Percentiles rank a stretch among this genome's conserved stretches.
Conservation (phyloP, 1,139 yeast species). For the Pichia sp. region DNA sequence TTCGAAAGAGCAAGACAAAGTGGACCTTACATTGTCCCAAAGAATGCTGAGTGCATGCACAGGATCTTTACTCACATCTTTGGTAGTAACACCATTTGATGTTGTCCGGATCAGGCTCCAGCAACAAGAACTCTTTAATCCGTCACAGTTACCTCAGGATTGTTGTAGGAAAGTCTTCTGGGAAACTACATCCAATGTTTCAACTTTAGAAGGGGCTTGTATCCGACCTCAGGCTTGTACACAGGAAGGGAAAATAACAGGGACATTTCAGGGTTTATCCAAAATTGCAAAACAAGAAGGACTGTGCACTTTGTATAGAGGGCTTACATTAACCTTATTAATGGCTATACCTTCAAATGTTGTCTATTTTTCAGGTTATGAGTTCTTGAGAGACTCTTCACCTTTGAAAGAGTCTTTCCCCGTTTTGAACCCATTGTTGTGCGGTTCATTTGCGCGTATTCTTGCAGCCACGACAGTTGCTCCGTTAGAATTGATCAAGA, state of each 20-base stretch:
- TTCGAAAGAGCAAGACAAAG: background rate
- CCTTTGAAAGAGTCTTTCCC: slow-evolving; percentile 40
- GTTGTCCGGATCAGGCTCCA: slow-evolving; percentile 87
- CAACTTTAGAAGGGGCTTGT: slow-evolving; percentile 19
- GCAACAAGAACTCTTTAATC: slow-evolving; percentile 66
- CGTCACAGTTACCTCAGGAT: slow-evolving; percentile 23
- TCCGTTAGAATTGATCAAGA: slow-evolving; percentile 81
- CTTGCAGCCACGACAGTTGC: slow-evolving; percentile 81
- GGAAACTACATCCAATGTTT: slow-evolving; percentile 20
- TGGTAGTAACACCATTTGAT: slow-evolving; percentile 88
- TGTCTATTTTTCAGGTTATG: slow-evolving; percentile 92
- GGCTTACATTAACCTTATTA: slow-evolving; percentile 68
- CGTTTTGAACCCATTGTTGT: slow-evolving; percentile 63
- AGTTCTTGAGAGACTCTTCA: slow-evolving; percentile 67
- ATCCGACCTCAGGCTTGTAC: slow-evolving; percentile 20
- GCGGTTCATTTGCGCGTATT: slow-evolving; percentile 81
- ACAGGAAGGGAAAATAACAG: slow-evolving; percentile 22
- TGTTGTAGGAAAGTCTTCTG: slow-evolving; percentile 33
- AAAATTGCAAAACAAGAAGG: slow-evolving; percentile 72
- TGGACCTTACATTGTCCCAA: slow-evolving; percentile 42
- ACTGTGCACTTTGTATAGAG: slow-evolving; percentile 73
- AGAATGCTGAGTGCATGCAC: slow-evolving; percentile 86
- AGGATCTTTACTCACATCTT: slow-evolving; percentile 83
- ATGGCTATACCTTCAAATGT: slow-evolving; percentile 95
- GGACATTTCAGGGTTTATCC: slow-evolving; percentile 68